Percentiles rank a stretch among this genome's conserved stretches.
These are phyloP conservation scores for Talaromyces sp. DNA, from an alignment of 2,329 filamentous ascomycete species.

Conservation along the genomic window DNA sequence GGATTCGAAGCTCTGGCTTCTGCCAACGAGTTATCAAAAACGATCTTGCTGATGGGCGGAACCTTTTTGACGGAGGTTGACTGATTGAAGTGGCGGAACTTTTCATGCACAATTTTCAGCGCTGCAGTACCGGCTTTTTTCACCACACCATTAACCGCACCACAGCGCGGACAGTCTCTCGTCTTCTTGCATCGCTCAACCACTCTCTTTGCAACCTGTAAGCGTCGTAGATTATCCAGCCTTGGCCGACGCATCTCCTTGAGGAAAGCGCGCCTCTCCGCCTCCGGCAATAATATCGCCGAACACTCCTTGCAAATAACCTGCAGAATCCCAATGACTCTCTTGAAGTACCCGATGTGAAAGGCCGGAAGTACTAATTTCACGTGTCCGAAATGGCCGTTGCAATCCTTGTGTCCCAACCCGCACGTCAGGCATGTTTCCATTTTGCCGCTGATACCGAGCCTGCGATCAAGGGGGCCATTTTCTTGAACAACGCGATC, in stretches of 20 bases:
- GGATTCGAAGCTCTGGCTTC: conserved; percentile 72
- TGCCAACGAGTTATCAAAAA: conserved; percentile 81
- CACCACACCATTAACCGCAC: conserved; percentile 80
- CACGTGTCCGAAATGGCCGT: conserved; percentile 93
- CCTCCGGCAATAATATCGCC: conserved; percentile 74
- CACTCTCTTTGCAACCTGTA: conserved; percentile 81
- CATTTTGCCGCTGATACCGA: conserved; percentile 84
- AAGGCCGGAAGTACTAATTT: conserved; percentile 87
- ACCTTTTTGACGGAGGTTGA: conserved; percentile 84
- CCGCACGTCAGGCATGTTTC: conserved; percentile 79
- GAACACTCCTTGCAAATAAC: conserved; percentile 96
- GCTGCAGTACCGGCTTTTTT: conserved; percentile 76
- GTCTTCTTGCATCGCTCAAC: conserved; percentile 86
- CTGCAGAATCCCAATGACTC: conserved; percentile 86
- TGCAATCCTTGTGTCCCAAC: conserved; percentile 75
- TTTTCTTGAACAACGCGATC: conserved; percentile 71
- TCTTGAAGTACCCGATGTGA: conserved; percentile 92
- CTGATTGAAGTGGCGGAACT: conserved; percentile 81
- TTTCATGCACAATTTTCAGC: conserved; percentile 93
- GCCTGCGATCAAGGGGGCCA: conserved; percentile 80
- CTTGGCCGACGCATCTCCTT: conserved; percentile 74
- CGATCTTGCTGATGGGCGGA: conserved; percentile 73
- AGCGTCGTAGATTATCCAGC: conserved; percentile 80
- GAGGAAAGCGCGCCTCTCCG: conserved; percentile 72
- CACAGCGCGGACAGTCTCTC: conserved; percentile 76